phyloP scores from a whole-genome alignment of 805 yeast species.

The Naumovozyma castellii region DNA sequence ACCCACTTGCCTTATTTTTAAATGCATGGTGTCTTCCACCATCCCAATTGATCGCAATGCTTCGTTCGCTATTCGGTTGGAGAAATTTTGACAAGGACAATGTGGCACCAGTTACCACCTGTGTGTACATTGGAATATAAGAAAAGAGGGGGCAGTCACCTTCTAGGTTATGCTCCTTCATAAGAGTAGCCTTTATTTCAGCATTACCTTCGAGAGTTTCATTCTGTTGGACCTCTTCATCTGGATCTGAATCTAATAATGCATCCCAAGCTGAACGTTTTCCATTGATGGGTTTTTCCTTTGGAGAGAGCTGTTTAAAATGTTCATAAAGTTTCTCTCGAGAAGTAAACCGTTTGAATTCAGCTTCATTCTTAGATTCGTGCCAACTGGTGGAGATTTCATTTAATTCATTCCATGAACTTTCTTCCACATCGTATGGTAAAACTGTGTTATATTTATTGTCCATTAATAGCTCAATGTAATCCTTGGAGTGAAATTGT shows the following conservation, averaged over 20 bases:
- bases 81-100: conserved; percentile 38
- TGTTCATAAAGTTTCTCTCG: conserved; percentile 9
- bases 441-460: conserved; percentile 11
- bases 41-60: conserved; percentile 56
- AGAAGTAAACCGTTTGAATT: conserved; percentile 5
- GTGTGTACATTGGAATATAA: conserved; percentile 40
- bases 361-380: not conserved
- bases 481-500: conserved; percentile 42
- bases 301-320: conserved; percentile 4
- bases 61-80: conserved; percentile 13
- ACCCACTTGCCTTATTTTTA: conserved; percentile 50
- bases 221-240: conserved; percentile 3
- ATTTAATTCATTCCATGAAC: conserved; percentile 10
- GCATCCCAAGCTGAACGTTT: conserved; percentile 8
- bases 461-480: conserved; percentile 33
- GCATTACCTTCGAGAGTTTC: conserved; percentile 3
- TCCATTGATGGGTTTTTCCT: not conserved
- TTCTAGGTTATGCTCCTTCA: conserved; percentile 38
- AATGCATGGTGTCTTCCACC: conserved; percentile 73
- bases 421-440: conserved; percentile 13
- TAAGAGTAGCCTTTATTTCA: conserved; percentile 5
- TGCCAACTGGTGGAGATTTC: conserved; percentile 10
- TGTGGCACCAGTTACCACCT: conserved; percentile 47
- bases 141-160: conserved; percentile 63
- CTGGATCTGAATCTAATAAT: not conserved